Evolutionary conservation across 2,329 filamentous ascomycete genomes (phyloP).

Genomic region (Nannizzia gypsea): DNA sequence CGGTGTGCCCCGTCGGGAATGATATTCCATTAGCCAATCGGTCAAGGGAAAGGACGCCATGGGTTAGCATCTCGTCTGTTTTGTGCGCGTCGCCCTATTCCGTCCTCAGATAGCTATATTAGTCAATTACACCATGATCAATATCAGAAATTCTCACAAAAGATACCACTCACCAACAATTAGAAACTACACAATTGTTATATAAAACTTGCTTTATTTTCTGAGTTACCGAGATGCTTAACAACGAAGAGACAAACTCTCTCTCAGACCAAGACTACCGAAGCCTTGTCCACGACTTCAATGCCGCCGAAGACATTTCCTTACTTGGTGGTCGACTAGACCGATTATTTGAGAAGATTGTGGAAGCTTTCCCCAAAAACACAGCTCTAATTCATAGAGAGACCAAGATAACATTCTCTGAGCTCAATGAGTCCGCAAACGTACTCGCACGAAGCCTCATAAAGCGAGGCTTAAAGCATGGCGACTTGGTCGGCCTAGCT

Average conservation of each 20-base stretch:
- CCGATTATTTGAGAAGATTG: conserved; percentile 2
- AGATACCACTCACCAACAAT: background rate
- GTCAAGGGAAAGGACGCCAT: background rate
- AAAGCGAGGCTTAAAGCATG: conserved; percentile 12
- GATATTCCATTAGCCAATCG: background rate
- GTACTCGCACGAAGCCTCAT: conserved; percentile 25
- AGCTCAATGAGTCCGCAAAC: conserved; percentile 12
- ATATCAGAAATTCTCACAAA: too few relatives aligned
- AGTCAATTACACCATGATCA: too few relatives aligned
- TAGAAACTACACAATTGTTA: background rate
- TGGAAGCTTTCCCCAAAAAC: background rate
- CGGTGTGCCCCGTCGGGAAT: background rate
- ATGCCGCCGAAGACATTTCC: background rate
- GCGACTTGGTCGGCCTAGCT: conserved; percentile 30
- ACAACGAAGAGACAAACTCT: background rate
- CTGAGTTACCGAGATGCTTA: background rate
- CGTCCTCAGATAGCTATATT: too few relatives aligned
- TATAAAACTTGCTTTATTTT: background rate
- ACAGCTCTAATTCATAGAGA: conserved; percentile 1
- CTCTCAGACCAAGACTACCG: conserved; percentile 1
- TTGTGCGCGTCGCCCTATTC: background rate
- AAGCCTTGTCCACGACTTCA: background rate
- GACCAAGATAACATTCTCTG: background rate
- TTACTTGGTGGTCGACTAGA: conserved; percentile 1
- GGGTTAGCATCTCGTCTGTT: background rate